A percentile compares a stretch with the other conserved stretches of the same genome.
These are phyloP conservation scores for Candolleomyces efflorescens DNA, from an alignment of 768 basidiomycete species.

Conservation along the genomic window DNA sequence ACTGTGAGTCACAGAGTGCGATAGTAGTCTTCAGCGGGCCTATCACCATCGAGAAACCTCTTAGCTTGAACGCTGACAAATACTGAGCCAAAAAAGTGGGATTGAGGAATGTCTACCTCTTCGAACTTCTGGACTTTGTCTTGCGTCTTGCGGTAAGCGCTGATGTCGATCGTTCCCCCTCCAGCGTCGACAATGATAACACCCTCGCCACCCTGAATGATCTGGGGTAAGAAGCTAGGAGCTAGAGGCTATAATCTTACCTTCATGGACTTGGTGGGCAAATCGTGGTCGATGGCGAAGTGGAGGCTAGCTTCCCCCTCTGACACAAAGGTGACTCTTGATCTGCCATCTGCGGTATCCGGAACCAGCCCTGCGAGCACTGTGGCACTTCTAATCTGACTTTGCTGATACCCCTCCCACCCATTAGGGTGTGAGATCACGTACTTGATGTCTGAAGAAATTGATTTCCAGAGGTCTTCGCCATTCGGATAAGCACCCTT, in stretches of 20 bases:
- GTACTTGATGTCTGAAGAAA: conserved; percentile 38
- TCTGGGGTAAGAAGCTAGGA: too few species aligned
- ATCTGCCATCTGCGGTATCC: background rate
- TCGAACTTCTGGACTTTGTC: conserved; percentile 21
- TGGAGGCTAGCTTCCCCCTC: conserved; percentile 12
- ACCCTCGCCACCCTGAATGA: conserved; percentile 5
- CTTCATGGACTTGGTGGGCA: conserved; percentile 3
- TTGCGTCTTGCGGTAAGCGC: conserved; percentile 27
- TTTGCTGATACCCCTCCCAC: conserved; percentile 30
- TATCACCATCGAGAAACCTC: conserved; percentile 30
- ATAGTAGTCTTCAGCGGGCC: too few species aligned
- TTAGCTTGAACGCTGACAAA: conserved; percentile 38
- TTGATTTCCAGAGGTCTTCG: conserved; percentile 35
- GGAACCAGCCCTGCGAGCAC: conserved; percentile 14
- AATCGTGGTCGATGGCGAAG: conserved; percentile 3
- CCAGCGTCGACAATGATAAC: conserved; percentile 40
- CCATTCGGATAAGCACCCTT: conserved; percentile 39
- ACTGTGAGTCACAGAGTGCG: background rate
- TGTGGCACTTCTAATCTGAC: conserved; percentile 8
- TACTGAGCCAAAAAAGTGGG: conserved; percentile 40
- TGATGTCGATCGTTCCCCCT: conserved; percentile 41
- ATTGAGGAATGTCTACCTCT: conserved; percentile 39
- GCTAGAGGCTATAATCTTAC: too few species aligned
- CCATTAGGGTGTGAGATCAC: conserved; percentile 58
- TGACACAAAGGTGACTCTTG: conserved; percentile 8